Evolutionary conservation across 1,284 basidiomycete species (phyloP), one percentile per base, ranked within the genome.

Genomic region (Apiotrichum mycotoxinovorans): DNA sequence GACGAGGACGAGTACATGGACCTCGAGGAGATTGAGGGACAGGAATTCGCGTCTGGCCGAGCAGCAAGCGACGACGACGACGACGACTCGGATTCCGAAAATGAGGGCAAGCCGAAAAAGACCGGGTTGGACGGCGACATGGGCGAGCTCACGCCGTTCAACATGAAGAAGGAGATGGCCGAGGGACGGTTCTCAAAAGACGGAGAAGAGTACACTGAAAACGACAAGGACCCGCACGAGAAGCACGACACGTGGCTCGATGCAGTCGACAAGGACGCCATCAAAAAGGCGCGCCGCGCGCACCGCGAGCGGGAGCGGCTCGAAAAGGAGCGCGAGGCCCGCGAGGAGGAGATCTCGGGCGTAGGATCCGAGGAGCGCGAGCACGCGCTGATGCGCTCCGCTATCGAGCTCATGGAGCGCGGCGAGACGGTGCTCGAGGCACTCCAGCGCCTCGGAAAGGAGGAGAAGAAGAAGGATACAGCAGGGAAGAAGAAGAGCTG

Each of bases 101-200:
- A 46, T 18, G 66, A 72, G 18, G 61, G 60, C n/a, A 60, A 56
- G 14, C 66, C 61, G 18, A 53, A 52, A 41, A 58, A 52, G 23
- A 61, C 53, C 15, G 67, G 66, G 11, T 54, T 71, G 12, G 71
- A 74, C 38, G 69, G 67, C 30, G 90, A 89, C 25, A 95, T 96
- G 93, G 96, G 94, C 1, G 89, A 94, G 68, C 74, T 98, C 15
- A 94, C 91, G 10, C 88, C 89, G 33, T 99, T 99, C 84, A 97
- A 99, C 76, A 98, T 99, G 96, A 89, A 93, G 65, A 87, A 89
- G 65, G 96, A 99, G 82, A 94, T 99, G 87, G 86, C 90, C 68
- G 91, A 96, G 73, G 96, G 96, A 34, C 89, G 92, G 68, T 97
- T 99, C 79, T 88, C 92, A 12, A 89, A 88, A 56, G 95, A 98